Conservation (phyloP, 1,139 yeast species). For the Protomyces inouyei region DNA sequence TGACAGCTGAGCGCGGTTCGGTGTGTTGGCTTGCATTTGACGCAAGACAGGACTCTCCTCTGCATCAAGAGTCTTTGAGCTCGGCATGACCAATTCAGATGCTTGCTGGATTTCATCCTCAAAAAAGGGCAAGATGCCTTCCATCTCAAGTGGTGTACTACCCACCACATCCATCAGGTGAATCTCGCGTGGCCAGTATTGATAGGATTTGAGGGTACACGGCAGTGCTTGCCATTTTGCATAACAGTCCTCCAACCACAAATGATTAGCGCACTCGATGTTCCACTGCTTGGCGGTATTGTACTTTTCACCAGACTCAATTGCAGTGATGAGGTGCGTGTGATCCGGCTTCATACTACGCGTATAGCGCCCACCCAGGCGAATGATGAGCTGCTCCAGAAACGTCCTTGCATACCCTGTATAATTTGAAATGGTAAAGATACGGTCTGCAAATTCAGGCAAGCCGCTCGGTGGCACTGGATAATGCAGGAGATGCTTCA, state of each 20-base stretch:
- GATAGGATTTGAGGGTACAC: slow-evolving; percentile 45
- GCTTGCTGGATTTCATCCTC: slow-evolving; percentile 33
- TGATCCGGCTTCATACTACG: slow-evolving; percentile 61
- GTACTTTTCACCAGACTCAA: slow-evolving; percentile 64
- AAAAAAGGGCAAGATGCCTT: slow-evolving; percentile 46
- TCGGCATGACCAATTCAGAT: slow-evolving; percentile 30
- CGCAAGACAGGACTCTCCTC: not conserved
- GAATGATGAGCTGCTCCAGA: slow-evolving; percentile 56
- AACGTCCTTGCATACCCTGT: slow-evolving; percentile 79
- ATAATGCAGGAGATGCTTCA: slow-evolving; percentile 56
- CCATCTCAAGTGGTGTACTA: slow-evolving; percentile 46
- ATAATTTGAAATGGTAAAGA: slow-evolving; percentile 70
- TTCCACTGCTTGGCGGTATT: slow-evolving; percentile 66
- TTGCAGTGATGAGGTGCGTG: slow-evolving; percentile 67
- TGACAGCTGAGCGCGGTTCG: not conserved
- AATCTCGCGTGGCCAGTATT: slow-evolving; percentile 46
- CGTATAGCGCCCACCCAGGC: slow-evolving; percentile 74
- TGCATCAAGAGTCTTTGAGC: not conserved
- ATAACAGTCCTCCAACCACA: slow-evolving; percentile 86
- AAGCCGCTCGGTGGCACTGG: slow-evolving; percentile 60
- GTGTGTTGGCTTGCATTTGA: not conserved
- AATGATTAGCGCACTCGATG: slow-evolving; percentile 61
- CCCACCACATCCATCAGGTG: slow-evolving; percentile 50
- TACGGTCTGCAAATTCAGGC: slow-evolving; percentile 49
- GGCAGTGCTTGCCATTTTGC: slow-evolving; percentile 56